A percentile compares a stretch with the other conserved stretches of the same genome.
phyloP scores from a whole-genome alignment of 495 filamentous ascomycete species.

The Friedmanniomyces endolithicus region DNA sequence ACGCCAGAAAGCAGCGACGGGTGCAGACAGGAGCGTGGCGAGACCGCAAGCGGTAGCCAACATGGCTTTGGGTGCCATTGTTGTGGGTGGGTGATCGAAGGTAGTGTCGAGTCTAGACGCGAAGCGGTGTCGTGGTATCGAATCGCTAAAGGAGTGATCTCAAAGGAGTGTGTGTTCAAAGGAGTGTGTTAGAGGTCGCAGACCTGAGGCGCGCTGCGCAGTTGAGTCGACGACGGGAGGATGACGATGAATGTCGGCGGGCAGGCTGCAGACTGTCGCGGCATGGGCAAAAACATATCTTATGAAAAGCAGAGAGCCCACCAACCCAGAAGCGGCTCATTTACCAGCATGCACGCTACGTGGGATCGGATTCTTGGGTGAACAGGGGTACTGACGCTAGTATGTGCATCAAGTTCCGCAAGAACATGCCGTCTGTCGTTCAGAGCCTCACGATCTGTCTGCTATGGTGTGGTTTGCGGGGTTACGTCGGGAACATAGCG shows the following conservation, averaged over 20 bases:
- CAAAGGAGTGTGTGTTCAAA: conserved; percentile 1
- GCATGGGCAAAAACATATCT: background rate
- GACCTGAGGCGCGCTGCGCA: conserved; percentile 4
- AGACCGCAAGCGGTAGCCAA: background rate
- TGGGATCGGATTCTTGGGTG: background rate
- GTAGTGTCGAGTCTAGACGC: background rate
- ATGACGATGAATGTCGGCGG: background rate
- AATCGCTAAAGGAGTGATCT: no score
- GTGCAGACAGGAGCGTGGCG: background rate
- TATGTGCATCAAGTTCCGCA: background rate
- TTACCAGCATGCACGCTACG: background rate
- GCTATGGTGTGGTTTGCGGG: no score
- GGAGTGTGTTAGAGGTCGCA: conserved; percentile 1
- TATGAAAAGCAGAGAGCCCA: no score
- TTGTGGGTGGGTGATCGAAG: background rate
- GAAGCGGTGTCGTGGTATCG: background rate
- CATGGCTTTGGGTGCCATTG: background rate
- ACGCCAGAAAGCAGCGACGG: conserved; percentile 26
- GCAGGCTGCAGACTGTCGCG: background rate
- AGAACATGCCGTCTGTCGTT: no score
- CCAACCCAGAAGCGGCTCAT: background rate
- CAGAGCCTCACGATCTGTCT: no score
- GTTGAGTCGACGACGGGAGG: background rate
- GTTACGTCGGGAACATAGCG: no score
- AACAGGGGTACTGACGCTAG: background rate